Evolutionary conservation across 352 stramenopile genomes (phyloP).

Genomic region (Sclerospora graminicola): DNA sequence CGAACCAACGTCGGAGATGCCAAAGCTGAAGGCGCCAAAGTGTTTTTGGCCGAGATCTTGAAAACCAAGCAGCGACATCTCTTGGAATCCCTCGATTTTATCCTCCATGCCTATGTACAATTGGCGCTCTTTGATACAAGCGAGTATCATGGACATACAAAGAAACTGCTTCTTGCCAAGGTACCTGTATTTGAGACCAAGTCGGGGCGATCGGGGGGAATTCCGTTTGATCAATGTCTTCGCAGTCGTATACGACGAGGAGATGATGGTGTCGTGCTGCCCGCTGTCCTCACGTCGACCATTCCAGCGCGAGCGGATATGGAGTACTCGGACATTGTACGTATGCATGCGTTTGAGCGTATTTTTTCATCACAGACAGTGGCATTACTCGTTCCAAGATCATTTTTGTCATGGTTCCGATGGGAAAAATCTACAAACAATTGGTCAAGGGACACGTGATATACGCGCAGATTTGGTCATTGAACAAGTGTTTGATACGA

Average conservation of each 20-base stretch:
- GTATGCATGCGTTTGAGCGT: slow-evolving; percentile 85
- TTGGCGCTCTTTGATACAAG: slow-evolving; percentile 74
- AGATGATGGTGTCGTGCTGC: slow-evolving; percentile 45
- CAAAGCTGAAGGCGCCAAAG: slow-evolving; percentile 54
- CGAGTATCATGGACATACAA: slow-evolving; percentile 55
- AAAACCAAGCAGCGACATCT: slow-evolving; percentile 44
- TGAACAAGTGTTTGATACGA: slow-evolving; percentile 83
- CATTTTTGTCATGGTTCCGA: slow-evolving; percentile 91
- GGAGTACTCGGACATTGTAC: slow-evolving; percentile 76
- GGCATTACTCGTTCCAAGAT: slow-evolving; percentile 97
- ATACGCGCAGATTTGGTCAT: slow-evolving; percentile 85
- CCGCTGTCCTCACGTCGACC: slow-evolving; percentile 64
- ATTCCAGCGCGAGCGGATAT: slow-evolving; percentile 58
- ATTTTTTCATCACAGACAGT: slow-evolving; percentile 91
- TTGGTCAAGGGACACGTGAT: slow-evolving; percentile 92
- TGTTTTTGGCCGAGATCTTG: slow-evolving; percentile 49
- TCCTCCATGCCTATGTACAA: slow-evolving; percentile 69
- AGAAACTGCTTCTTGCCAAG: slow-evolving; percentile 65
- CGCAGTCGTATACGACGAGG: slow-evolving; percentile 37
- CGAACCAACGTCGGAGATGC: slow-evolving; percentile 70
- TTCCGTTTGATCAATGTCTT: slow-evolving; percentile 64
- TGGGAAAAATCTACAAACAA: slow-evolving; percentile 89
- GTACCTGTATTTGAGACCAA: slow-evolving; percentile 34
- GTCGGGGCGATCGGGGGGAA: slow-evolving; percentile 10
- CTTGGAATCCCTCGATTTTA: slow-evolving; percentile 61